Evolutionary conservation across 371 early-diverging fungal genomes (phyloP).

Genomic region (Smittium culicis): DNA sequence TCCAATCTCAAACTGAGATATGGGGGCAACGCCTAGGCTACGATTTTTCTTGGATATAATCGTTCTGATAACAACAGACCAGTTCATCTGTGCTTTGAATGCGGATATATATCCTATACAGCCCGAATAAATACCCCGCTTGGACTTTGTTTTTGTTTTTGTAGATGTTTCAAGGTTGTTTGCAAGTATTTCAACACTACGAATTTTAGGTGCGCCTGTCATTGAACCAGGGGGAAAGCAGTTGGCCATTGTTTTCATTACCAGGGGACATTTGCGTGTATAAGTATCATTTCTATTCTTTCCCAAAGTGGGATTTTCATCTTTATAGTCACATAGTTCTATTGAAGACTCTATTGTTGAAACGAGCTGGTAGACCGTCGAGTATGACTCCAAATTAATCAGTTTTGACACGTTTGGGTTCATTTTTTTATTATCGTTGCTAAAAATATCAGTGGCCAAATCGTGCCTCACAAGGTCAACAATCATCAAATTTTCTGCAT

Average conservation of each 20-base stretch:
- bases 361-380: slow-evolving; percentile 86
- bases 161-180: slow-evolving; percentile 39
- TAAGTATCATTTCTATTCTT: not conserved
- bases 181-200: slow-evolving; percentile 70
- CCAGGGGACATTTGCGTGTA: slow-evolving; percentile 9
- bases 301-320: too few relatives aligned
- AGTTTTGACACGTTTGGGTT: slow-evolving; percentile 61
- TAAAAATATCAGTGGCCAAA: slow-evolving; percentile 42
- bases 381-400: slow-evolving; percentile 81
- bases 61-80: slow-evolving; percentile 75
- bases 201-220: slow-evolving; percentile 93
- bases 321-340: too few relatives aligned
- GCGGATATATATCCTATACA: slow-evolving; percentile 76
- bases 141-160: not conserved
- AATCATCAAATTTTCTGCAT: slow-evolving; percentile 95
- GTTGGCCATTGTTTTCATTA: slow-evolving; percentile 54
- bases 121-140: slow-evolving; percentile 84
- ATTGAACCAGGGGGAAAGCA: slow-evolving; percentile 93
- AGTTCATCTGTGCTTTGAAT: slow-evolving; percentile 44
- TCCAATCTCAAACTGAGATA: slow-evolving; percentile 51
- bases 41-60: not conserved
- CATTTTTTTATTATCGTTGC: slow-evolving; percentile 28
- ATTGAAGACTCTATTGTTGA: slow-evolving; percentile 57
- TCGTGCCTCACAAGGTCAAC: slow-evolving; percentile 95
- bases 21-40: slow-evolving; percentile 35